phyloP scores from a whole-genome alignment of 805 yeast species.

The Candida vaughaniae region DNA sequence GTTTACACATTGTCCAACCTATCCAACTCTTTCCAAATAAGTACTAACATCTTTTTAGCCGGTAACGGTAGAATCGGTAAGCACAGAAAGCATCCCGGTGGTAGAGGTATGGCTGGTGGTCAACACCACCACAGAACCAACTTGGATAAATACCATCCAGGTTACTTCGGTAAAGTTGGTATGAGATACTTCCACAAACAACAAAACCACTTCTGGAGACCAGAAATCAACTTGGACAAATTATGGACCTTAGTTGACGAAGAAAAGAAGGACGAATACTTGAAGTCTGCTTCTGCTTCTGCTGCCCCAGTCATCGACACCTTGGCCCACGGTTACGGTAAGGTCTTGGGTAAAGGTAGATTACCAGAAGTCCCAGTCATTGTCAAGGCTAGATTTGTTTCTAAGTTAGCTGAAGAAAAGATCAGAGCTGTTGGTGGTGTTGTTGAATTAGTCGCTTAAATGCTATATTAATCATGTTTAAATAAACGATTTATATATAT shows the following conservation, averaged over 20 bases:
- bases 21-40: not conserved
- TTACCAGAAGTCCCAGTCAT: conserved; percentile 98
- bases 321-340: conserved; percentile 99
- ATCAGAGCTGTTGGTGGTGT: conserved; percentile 99
- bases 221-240: conserved; percentile 96
- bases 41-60: conserved; percentile 59
- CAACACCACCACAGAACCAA: conserved; percentile 99
- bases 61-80: conserved; percentile 99
- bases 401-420: conserved; percentile 99
- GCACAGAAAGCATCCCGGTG: conserved; percentile 99
- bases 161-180: conserved; percentile 99
- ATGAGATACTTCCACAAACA: conserved; percentile 99
- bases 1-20: not conserved
- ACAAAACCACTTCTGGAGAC: conserved; percentile 94
- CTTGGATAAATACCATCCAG: conserved; percentile 99
- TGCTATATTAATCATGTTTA: conserved; percentile 12
- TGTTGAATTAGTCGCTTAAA: conserved; percentile 97
- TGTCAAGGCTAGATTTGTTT: conserved; percentile 99
- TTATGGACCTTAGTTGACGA: conserved; percentile 96
- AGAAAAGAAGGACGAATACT: conserved; percentile 91
- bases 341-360: conserved; percentile 99
- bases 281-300: conserved; percentile 76
- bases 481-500: conserved; percentile 5
- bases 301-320: conserved; percentile 99
- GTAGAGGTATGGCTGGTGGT: conserved; percentile 99